These are phyloP conservation scores for Torulaspora pretoriensis DNA, from an alignment of 1,139 yeast genomes.

Conservation along the genomic window DNA sequence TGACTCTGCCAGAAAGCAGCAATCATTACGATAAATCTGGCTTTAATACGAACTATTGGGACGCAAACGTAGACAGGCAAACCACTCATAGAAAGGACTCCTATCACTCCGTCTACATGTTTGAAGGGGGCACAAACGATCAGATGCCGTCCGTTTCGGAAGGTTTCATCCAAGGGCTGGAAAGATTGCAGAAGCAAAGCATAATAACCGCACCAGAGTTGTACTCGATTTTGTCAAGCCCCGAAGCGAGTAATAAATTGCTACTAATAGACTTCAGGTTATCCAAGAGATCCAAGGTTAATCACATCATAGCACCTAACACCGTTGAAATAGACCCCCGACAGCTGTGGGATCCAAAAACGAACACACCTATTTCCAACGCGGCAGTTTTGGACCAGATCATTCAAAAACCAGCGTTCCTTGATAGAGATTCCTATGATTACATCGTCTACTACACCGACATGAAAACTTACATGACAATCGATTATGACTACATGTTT, in stretches of 20 bases:
- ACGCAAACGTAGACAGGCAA: constrained; percentile 19
- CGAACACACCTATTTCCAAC: constrained; percentile 31
- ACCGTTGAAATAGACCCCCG: constrained; percentile 59
- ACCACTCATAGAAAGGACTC: constrained; percentile 37
- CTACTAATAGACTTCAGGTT: constrained; percentile 57
- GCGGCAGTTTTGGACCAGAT: constrained; percentile 43
- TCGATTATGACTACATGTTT: constrained; percentile 36
- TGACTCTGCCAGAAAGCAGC: background rate
- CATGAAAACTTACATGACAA: constrained; percentile 35
- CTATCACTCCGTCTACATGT: constrained; percentile 38
- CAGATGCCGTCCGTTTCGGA: constrained; percentile 19
- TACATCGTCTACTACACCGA: constrained; percentile 52
- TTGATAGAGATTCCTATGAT: constrained; percentile 47
- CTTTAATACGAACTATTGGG: constrained; percentile 10
- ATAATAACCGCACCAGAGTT: constrained; percentile 34
- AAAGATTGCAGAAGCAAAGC: constrained; percentile 31
- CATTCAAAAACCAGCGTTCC: constrained; percentile 40
- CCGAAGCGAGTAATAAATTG: constrained; percentile 27
- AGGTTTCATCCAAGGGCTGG: constrained; percentile 17
- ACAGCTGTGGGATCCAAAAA: constrained; percentile 32
- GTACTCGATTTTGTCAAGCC: constrained; percentile 27
- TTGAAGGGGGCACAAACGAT: constrained; percentile 29
- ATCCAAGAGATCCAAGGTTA: constrained; percentile 44
- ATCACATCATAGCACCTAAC: constrained; percentile 50
- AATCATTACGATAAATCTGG: background rate